phyloP scores from a whole-genome alignment of 257 asterid species.

The Echium plantagineum region DNA sequence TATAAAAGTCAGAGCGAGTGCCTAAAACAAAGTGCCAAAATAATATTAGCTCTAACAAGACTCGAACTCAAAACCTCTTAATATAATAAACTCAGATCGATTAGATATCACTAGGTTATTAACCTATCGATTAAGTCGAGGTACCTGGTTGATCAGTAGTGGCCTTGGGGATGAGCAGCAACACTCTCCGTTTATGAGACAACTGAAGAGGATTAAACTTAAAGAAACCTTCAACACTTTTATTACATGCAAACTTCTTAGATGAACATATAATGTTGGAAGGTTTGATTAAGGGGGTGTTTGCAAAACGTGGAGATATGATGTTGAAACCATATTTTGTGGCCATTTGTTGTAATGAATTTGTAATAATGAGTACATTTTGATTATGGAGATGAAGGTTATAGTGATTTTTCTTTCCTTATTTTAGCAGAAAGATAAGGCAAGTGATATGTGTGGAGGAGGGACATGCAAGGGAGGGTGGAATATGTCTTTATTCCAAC shows the following conservation, averaged over 20 bases:
- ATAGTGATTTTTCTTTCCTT: conserved; percentile 13
- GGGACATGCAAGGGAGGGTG: conserved; percentile 23
- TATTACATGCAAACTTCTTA: conserved; percentile 30
- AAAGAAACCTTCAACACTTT: conserved; percentile 26
- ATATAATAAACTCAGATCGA: no score
- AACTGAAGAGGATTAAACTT: conserved; percentile 27
- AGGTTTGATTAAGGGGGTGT: conserved; percentile 41
- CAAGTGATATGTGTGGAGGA: conserved; percentile 69
- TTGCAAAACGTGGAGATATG: conserved; percentile 30
- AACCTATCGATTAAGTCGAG: no score
- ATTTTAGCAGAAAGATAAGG: conserved; percentile 50
- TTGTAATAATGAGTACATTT: conserved; percentile 23
- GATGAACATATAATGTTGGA: conserved; percentile 21
- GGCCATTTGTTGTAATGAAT: conserved; percentile 47
- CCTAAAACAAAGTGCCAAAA: no score
- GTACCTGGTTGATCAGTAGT: conserved; percentile 90
- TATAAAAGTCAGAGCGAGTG: no score
- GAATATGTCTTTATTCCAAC: conserved; percentile 7
- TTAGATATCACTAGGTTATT: no score
- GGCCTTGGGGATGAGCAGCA: conserved; percentile 50
- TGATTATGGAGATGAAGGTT: conserved; percentile 16
- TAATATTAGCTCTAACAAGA: no score
- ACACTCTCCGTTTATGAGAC: conserved; percentile 27
- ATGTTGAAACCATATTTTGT: conserved; percentile 43
- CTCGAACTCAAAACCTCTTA: no score